A percentile compares a stretch with the other conserved stretches of the same genome.
Conservation (phyloP, 2,329 filamentous ascomycete species). For the Fusarium annulatum region DNA sequence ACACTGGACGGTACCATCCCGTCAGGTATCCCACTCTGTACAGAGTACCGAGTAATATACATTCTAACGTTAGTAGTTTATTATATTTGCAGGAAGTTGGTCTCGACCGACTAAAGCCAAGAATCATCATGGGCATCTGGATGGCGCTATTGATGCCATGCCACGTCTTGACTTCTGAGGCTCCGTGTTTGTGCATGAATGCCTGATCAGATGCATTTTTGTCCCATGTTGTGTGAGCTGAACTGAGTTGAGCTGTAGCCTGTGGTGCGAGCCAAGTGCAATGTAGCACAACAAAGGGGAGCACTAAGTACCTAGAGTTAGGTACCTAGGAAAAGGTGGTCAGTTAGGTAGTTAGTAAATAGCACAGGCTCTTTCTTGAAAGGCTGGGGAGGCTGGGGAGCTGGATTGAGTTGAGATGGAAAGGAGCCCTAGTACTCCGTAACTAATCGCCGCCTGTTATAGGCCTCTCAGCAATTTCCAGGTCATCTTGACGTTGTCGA, state of each 20-base stretch:
- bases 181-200: conserved; percentile 29
- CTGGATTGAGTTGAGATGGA: conserved; percentile 5
- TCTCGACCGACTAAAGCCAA: conserved; percentile 9
- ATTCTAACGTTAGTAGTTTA: conserved; percentile 3
- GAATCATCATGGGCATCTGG: conserved; percentile 12
- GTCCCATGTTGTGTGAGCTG: conserved; percentile 8
- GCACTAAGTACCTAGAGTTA: background rate
- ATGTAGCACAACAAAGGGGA: background rate
- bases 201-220: conserved; percentile 17
- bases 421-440: background rate
- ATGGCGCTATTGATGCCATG: conserved; percentile 30
- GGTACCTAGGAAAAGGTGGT: background rate
- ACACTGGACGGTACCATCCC: background rate
- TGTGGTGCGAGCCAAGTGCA: conserved; percentile 11
- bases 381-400: background rate
- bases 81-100: conserved; percentile 10
- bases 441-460: conserved; percentile 9
- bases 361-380: conserved; percentile 1
- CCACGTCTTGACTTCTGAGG: conserved; percentile 23
- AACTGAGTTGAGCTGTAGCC: background rate
- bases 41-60: background rate
- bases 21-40: conserved; percentile 8
- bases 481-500: conserved; percentile 35
- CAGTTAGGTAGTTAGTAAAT: background rate
- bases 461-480: conserved; percentile 9